phyloP scores from a whole-genome alignment of 306 rosid species.

The Fragaria nilgerrensis region DNA sequence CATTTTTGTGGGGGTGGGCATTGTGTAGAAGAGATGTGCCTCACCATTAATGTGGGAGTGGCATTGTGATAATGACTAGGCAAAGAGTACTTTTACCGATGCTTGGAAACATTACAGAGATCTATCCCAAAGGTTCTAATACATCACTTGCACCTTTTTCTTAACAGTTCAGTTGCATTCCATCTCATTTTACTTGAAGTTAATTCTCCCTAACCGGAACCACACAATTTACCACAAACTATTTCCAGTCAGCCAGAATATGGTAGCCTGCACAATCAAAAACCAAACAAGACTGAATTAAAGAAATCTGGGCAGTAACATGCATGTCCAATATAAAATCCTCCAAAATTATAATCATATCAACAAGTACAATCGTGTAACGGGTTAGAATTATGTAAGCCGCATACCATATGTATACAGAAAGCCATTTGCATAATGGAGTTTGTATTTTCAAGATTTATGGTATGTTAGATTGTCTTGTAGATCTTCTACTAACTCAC shows the following conservation, averaged over 20 bases:
- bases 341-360: background rate
- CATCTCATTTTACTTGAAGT: background rate
- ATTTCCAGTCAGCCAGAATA: conserved; percentile 42
- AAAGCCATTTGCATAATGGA: background rate
- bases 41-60: background rate
- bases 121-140: background rate
- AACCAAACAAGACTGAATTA: background rate
- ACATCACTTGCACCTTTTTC: background rate
- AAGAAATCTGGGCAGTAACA: background rate
- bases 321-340: background rate
- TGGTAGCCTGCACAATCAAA: conserved; percentile 49
- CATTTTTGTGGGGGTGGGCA: background rate
- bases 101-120: background rate
- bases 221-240: background rate
- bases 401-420: background rate
- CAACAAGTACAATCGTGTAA: background rate
- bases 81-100: background rate
- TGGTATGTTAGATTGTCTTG: background rate
- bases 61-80: background rate
- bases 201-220: background rate
- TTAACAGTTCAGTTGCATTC: background rate
- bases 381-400: background rate
- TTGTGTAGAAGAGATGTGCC: background rate
- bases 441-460: background rate
- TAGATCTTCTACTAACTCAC: background rate